phyloP scores from a whole-genome alignment of 495 filamentous ascomycete species.

The Penicillium subrubescens region DNA sequence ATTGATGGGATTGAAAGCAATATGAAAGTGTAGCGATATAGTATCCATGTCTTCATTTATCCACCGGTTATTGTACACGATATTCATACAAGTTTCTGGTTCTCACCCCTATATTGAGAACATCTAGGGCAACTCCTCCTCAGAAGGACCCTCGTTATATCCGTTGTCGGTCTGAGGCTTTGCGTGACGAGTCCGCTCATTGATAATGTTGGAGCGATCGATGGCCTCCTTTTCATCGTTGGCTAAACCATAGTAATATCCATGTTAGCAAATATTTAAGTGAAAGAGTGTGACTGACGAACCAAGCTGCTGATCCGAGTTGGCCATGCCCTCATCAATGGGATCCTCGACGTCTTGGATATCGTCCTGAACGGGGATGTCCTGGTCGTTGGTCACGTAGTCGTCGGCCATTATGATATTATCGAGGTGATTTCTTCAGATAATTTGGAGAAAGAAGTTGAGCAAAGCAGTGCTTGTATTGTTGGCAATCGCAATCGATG shows the following conservation, averaged over 20 bases:
- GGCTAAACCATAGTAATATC: not conserved
- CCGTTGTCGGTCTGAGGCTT: constrained; percentile 4
- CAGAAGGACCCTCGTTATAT: constrained; percentile 4
- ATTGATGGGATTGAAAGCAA: not conserved
- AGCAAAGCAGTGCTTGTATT: not conserved
- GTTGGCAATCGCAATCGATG: not conserved
- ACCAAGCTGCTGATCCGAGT: constrained; percentile 4
- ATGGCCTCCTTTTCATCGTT: constrained; percentile 1
- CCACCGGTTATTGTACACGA: not conserved
- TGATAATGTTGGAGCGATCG: constrained; percentile 1
- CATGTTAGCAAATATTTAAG: not conserved
- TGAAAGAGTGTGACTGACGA: not conserved
- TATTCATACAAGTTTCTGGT: too few relatives aligned
- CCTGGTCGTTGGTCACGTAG: not conserved
- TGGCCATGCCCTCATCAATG: not conserved
- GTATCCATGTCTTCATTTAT: not conserved
- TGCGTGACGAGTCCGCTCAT: constrained; percentile 3
- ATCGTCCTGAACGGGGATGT: constrained; percentile 1
- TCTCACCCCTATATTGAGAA: too few relatives aligned
- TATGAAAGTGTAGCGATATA: not conserved
- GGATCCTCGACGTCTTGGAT: not conserved
- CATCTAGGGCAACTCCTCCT: not conserved
- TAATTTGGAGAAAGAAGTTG: not conserved
- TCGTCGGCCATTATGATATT: not conserved
- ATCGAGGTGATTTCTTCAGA: not conserved